Conservation (phyloP, 352 stramenopile species). For the Peronospora tabacina region DNA sequence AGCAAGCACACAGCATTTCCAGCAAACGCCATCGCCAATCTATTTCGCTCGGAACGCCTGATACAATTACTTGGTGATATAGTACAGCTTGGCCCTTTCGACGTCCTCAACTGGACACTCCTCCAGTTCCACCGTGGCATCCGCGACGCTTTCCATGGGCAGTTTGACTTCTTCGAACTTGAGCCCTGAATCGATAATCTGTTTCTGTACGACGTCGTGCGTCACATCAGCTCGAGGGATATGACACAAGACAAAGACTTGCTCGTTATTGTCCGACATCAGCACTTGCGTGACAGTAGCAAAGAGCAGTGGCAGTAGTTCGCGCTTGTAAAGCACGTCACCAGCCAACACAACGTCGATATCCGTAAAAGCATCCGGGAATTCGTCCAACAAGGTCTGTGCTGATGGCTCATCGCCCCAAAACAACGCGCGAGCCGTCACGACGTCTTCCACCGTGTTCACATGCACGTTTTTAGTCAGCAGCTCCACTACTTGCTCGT, state of each 20-base stretch:
- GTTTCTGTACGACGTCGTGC: slow-evolving; percentile 44
- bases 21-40: slow-evolving; percentile 1
- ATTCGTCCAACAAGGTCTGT: slow-evolving; percentile 25
- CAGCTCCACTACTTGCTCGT: slow-evolving; percentile 50
- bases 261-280: slow-evolving; percentile 4
- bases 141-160: slow-evolving; percentile 17
- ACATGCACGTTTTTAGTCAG: slow-evolving; percentile 40
- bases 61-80: slow-evolving; percentile 32
- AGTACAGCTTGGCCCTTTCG: slow-evolving; percentile 48
- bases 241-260: slow-evolving; percentile 54
- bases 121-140: slow-evolving; percentile 25
- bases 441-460: slow-evolving; percentile 24
- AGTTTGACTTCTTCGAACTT: slow-evolving; percentile 31
- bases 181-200: slow-evolving; percentile 37
- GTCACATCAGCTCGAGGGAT: slow-evolving; percentile 64
- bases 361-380: slow-evolving; percentile 21
- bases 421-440: slow-evolving; percentile 37
- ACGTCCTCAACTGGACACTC: slow-evolving; percentile 56
- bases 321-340: slow-evolving; percentile 75
- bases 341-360: slow-evolving; percentile 59
- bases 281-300: slow-evolving; percentile 39
- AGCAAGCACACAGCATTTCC: slow-evolving; percentile 1
- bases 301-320: slow-evolving; percentile 59
- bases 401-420: slow-evolving; percentile 48
- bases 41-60: slow-evolving; percentile 7